Evolutionary conservation across 345 rosid genomes (phyloP).

Genomic region (Citrus sinensis): DVS_A1.0 CM039168.1:27733501-27734000

Average conservation of each 20-base stretch:
- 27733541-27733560: slow-evolving; percentile 88
- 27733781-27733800: neutral
- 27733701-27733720: slow-evolving; percentile 59
- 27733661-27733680: slow-evolving; percentile 66
- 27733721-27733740: neutral
- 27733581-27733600: slow-evolving; percentile 80
- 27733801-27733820: slow-evolving; percentile 17
- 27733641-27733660: slow-evolving; percentile 44
- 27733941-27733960: neutral
- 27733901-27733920: slow-evolving; percentile 49
- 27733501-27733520: slow-evolving; percentile 51
- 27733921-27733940: neutral
- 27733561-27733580: slow-evolving; percentile 78
- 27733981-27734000: neutral
- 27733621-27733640: slow-evolving; percentile 44
- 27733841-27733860: slow-evolving; percentile 70
- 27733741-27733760: neutral
- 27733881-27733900: slow-evolving; percentile 71
- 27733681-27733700: slow-evolving; percentile 67
- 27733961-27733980: neutral
- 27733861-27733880: slow-evolving; percentile 83
- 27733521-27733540: slow-evolving; percentile 88
- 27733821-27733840: slow-evolving; percentile 3
- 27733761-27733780: neutral
- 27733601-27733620: slow-evolving; percentile 79